Percentiles rank a stretch among this genome's conserved stretches.
Conservation (phyloP, 805 yeast genomes). For the Yarrowia divulgata region DNA sequence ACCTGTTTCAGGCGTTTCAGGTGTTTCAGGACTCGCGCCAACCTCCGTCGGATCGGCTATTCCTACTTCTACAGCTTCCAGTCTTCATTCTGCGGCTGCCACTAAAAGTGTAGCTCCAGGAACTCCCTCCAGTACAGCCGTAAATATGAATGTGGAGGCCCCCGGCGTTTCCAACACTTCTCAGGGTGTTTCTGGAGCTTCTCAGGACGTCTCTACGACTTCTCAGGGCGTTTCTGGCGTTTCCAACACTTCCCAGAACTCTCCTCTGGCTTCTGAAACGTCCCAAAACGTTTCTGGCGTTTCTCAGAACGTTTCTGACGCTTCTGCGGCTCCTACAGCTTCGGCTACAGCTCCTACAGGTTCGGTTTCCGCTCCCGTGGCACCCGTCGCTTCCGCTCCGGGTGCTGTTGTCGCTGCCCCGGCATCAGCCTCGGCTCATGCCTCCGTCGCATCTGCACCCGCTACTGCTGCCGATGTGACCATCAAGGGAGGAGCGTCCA, state of each 20-base stretch:
- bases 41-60: background rate
- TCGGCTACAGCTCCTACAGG: too few relatives aligned
- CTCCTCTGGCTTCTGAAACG: too few relatives aligned
- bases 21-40: too few relatives aligned
- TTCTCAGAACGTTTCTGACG: too few relatives aligned
- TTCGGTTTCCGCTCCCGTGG: too few relatives aligned
- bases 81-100: background rate
- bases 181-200: background rate
- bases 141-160: background rate
- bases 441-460: background rate
- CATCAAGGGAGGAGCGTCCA: slow-evolving; percentile 3
- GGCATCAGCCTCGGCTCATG: background rate
- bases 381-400: background rate
- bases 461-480: slow-evolving; percentile 29
- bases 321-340: too few relatives aligned
- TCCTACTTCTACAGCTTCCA: background rate
- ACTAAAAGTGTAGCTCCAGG: slow-evolving; percentile 1
- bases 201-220: background rate
- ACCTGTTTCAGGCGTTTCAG: too few relatives aligned
- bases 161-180: background rate
- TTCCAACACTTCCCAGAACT: too few relatives aligned
- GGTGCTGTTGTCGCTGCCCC: background rate
- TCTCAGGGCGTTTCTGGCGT: too few relatives aligned
- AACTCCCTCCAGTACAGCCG: slow-evolving; percentile 17
- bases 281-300: too few relatives aligned